Evolutionary conservation across 129 eudicot species (phyloP).

Genomic region (Flaveria robusta): DNA sequence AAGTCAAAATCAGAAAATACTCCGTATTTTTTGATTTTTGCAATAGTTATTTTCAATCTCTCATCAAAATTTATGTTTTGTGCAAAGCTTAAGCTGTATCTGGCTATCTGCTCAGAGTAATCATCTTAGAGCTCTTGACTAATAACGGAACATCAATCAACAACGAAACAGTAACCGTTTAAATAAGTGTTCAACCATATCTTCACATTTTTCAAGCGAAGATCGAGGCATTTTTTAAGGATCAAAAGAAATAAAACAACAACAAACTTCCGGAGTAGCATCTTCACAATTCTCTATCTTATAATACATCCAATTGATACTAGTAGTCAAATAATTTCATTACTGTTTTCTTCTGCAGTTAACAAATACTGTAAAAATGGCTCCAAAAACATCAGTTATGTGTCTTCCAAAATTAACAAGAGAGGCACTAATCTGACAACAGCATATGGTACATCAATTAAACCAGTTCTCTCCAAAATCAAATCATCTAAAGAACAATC

Average conservation of each 20-base stretch:
- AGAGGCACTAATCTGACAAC: too few species aligned
- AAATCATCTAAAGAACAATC: background rate
- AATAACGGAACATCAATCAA: conserved; percentile 2
- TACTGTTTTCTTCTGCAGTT: too few species aligned
- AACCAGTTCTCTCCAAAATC: too few species aligned
- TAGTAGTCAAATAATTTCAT: background rate
- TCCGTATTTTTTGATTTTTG: background rate
- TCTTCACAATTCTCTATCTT: background rate
- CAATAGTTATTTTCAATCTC: background rate
- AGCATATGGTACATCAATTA: too few species aligned
- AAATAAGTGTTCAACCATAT: background rate
- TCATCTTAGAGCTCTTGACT: background rate
- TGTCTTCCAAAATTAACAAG: background rate
- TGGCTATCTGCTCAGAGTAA: background rate
- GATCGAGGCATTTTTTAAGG: background rate
- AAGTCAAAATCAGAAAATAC: conserved; percentile 3
- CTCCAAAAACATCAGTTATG: conserved; percentile 4
- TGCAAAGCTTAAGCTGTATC: background rate
- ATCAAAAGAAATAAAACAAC: background rate
- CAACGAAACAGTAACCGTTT: background rate
- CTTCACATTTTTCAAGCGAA: background rate
- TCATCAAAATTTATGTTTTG: background rate
- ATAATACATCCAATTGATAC: background rate
- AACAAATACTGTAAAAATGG: conserved; percentile 3
- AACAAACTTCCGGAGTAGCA: background rate